Conservation (phyloP, 208 protist species). For the Wallacemonas rigidus region DNA sequence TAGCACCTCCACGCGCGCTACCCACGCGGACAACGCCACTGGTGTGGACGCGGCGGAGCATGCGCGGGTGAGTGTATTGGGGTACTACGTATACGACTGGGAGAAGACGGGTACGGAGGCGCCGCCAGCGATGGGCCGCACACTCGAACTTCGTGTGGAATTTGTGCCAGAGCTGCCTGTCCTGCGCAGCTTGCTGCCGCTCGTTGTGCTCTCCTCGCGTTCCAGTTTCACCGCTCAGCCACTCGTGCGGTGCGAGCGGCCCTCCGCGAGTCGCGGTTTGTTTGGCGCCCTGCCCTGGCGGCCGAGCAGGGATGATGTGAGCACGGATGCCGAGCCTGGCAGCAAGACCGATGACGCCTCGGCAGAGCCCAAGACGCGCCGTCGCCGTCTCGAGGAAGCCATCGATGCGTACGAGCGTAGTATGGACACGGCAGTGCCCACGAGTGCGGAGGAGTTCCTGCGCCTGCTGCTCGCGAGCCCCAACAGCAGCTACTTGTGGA, state of each 20-base stretch:
- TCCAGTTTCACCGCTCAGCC: constrained; percentile 42
- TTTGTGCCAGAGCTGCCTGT: constrained; percentile 52
- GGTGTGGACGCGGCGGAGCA: neutral
- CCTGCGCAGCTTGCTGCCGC: constrained; percentile 58
- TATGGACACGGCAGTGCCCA: constrained; percentile 68
- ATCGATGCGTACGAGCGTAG: constrained; percentile 87
- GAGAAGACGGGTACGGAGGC: constrained; percentile 12
- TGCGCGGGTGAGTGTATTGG: constrained; percentile 44
- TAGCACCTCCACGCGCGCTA: neutral
- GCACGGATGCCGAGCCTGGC: neutral
- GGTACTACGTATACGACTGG: constrained; percentile 82
- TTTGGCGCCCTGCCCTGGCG: constrained; percentile 78
- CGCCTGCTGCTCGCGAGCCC: constrained; percentile 86
- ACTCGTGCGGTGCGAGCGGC: constrained; percentile 31
- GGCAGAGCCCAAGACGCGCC: constrained; percentile 42
- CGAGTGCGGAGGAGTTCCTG: constrained; percentile 90
- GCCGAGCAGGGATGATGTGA: constrained; percentile 23
- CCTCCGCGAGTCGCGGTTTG: constrained; percentile 29
- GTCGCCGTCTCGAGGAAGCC: constrained; percentile 74
- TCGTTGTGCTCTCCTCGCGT: constrained; percentile 71
- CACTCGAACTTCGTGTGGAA: constrained; percentile 57
- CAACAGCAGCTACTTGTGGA: constrained; percentile 93
- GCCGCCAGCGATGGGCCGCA: constrained; percentile 41
- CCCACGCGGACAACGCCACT: no score
- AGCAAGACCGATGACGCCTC: no score